These are phyloP conservation scores for Plectosphaerella plurivora DNA, from an alignment of 2,329 filamentous ascomycete genomes.

Conservation along the genomic window DNA sequence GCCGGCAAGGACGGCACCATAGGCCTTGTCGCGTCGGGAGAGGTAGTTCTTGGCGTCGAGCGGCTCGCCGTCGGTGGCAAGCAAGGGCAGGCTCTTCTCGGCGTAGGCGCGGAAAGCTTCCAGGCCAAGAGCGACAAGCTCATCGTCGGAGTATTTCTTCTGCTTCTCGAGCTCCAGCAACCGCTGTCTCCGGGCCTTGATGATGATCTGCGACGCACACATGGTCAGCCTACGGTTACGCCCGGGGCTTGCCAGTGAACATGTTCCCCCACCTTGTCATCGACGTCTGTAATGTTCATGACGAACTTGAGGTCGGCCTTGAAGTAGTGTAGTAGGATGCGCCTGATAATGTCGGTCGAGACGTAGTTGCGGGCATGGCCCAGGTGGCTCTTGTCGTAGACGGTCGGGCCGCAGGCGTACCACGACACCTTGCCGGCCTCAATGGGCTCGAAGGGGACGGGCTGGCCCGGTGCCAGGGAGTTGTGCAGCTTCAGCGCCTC, in stretches of 20 bases:
- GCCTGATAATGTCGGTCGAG: conserved; percentile 80
- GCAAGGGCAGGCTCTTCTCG: conserved; percentile 47
- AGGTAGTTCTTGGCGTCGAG: conserved; percentile 48
- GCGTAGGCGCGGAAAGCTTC: conserved; percentile 54
- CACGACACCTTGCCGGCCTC: conserved; percentile 70
- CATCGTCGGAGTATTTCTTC: conserved; percentile 51
- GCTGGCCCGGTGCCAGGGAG: conserved; percentile 66
- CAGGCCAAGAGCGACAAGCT: conserved; percentile 42
- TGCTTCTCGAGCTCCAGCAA: conserved; percentile 75
- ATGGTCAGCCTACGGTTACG: neutral
- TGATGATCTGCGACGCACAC: conserved; percentile 41
- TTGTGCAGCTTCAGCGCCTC: conserved; percentile 71
- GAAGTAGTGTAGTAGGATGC: conserved; percentile 80
- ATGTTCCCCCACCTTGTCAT: conserved; percentile 55
- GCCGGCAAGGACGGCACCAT: conserved; percentile 50
- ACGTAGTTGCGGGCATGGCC: conserved; percentile 89
- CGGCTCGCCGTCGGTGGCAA: conserved; percentile 34
- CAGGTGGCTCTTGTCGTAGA: conserved; percentile 77
- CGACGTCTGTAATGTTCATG: conserved; percentile 88
- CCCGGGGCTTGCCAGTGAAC: neutral
- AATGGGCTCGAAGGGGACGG: conserved; percentile 70
- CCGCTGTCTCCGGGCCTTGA: conserved; percentile 69
- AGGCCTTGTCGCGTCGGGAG: conserved; percentile 44
- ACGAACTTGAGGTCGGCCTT: conserved; percentile 79
- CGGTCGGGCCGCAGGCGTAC: conserved; percentile 88